Base-by-base conservation (phyloP, 1,139 yeast species). In the Lodderomyces oxycetoniae region DNA sequence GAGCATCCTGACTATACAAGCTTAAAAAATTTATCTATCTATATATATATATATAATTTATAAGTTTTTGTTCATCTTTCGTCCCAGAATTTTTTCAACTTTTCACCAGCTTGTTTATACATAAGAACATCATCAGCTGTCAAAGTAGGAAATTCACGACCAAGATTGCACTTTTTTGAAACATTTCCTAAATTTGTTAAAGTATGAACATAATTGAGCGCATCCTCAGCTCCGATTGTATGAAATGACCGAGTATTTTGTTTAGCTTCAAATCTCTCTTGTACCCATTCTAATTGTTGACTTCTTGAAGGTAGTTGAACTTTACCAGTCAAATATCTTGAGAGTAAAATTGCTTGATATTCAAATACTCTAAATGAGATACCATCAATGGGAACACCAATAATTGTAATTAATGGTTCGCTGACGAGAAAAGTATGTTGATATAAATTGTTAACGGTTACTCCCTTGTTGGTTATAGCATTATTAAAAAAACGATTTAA, bases 351-450 rank as follows among this genome's bases (percentile, higher is more conserved):
- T 3, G 72, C 66, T 43, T 67, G 73, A 37, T 50, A 65, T 41
- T 67, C 72, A 44, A 67, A 67, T 0, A 62, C 71, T 29, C 73
- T 37, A 37, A 59, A 53, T 2, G 65, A 58, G 5, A 61, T 47
- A 2, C 60, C 71, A 49, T 67, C 72, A 3, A 63, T 53, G 9
- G 72, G 72, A 2, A 65, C 59, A 8, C 74, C 74, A 20, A 67
- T 55, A 20, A 65, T 50, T 0, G 59, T 37, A 14, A 68, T 45
- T 23, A 56, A 50, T 2, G 72, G 73, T 32, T 67, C 70, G 21
- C 57, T 48, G 9, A 52, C 44, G 26, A 53, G 50, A 41, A 67
- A 63, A 0, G 71, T 66, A 42, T 67, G 72, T 37, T 61, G 64
- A 41, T 54, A 67, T 14, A 61, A 40, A 13, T 48, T 48, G 4